These are phyloP conservation scores for Aspergillus homomorphus DNA, from an alignment of 495 filamentous ascomycete species.

Conservation along the genomic window DNA sequence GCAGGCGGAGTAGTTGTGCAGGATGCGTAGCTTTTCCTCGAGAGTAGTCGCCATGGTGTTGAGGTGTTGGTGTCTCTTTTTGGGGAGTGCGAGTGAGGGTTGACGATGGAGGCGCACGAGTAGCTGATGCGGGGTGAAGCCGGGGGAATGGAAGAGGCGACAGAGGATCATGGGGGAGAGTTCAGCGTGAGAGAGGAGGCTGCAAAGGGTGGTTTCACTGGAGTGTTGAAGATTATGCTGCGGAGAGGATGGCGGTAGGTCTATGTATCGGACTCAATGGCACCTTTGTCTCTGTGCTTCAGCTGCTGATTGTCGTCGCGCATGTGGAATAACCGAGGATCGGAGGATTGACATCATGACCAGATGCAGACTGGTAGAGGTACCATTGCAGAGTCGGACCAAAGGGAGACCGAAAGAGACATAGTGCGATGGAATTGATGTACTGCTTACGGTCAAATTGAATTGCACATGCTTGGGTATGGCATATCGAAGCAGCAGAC, in stretches of 20 bases:
- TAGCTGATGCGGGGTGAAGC: background rate
- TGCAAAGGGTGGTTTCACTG: background rate
- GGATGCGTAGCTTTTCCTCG: conserved; percentile 31
- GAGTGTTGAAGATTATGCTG: background rate
- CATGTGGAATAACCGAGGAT: conserved; percentile 18
- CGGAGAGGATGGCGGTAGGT: background rate
- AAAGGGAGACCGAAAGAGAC: background rate
- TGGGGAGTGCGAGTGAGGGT: background rate
- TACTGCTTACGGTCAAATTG: too few species aligned
- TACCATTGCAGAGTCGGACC: background rate
- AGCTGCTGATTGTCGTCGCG: background rate
- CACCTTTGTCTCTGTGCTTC: conserved; percentile 1
- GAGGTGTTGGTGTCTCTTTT: background rate
- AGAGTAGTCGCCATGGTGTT: conserved; percentile 29
- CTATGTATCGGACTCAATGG: background rate
- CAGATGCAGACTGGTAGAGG: too few species aligned
- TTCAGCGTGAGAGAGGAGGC: too few species aligned
- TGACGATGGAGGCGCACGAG: background rate
- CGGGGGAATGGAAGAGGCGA: background rate
- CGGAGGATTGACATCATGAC: background rate
- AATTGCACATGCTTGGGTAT: too few species aligned
- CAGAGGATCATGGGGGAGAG: background rate
- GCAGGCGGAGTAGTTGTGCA: conserved; percentile 47
- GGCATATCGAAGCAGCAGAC: too few species aligned
- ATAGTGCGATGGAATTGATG: background rate